Evolutionary conservation across 768 basidiomycete genomes (phyloP).

Genomic region (Rossbeevera mucosa): DNA sequence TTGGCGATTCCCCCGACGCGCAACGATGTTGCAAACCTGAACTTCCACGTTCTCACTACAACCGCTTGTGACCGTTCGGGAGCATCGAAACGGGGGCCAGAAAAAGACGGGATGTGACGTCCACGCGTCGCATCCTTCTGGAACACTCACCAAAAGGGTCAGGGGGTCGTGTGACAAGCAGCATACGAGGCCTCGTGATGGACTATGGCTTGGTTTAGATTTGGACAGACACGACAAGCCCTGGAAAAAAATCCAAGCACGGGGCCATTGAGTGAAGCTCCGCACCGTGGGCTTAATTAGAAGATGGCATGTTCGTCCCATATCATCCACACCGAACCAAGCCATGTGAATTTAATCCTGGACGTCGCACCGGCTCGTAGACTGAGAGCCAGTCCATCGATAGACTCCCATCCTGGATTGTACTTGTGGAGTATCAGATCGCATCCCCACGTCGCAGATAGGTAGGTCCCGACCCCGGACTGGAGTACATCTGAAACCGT

Average conservation of each 20-base stretch:
- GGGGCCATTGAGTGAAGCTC: constrained; percentile 1
- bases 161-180: constrained; percentile 12
- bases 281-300: constrained; percentile 1
- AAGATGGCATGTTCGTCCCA: constrained; percentile 12
- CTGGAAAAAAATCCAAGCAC: constrained; percentile 4
- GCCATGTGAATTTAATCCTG: not conserved
- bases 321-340: constrained; percentile 5
- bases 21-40: not conserved
- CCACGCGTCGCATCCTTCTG: not conserved
- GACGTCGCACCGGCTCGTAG: constrained; percentile 11
- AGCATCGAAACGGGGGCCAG: not conserved
- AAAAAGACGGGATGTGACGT: not conserved
- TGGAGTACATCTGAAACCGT: constrained; percentile 13
- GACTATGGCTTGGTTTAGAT: not conserved
- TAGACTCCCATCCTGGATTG: constrained; percentile 3
- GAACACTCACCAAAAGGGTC: constrained; percentile 10
- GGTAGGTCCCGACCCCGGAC: constrained; percentile 9
- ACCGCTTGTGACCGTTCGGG: constrained; percentile 2
- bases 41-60: not conserved
- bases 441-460: constrained; percentile 21
- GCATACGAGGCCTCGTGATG: constrained; percentile 2
- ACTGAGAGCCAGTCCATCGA: constrained; percentile 4
- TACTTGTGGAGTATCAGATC: constrained; percentile 11
- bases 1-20: not conserved
- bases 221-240: constrained; percentile 1